Conservation (phyloP, 768 basidiomycete species). For the Rhizopogon vinicolor region DNA sequence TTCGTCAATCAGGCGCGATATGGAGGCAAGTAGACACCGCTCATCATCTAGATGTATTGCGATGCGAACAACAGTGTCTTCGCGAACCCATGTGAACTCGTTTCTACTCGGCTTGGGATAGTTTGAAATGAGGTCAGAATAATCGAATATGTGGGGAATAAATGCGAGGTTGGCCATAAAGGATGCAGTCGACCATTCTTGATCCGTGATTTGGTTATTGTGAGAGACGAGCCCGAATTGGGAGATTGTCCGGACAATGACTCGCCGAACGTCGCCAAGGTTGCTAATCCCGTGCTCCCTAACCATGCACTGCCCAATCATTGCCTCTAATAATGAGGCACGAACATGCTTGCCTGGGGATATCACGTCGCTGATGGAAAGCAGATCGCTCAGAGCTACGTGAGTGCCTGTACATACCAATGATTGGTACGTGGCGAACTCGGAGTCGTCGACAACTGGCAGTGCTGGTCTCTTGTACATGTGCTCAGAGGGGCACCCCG, state of each 20-base stretch:
- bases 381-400: neutral
- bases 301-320: neutral
- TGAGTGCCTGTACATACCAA: too few species aligned
- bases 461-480: too few species aligned
- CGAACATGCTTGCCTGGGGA: neutral
- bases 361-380: neutral
- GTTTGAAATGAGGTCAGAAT: too few species aligned
- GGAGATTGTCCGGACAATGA: neutral
- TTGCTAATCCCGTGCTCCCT: too few species aligned
- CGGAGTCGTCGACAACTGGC: too few species aligned
- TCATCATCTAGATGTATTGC: slow-evolving; percentile 20
- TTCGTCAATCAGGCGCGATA: neutral
- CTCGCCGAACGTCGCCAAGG: too few species aligned
- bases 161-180: neutral
- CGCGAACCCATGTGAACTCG: neutral
- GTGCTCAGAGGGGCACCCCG: too few species aligned
- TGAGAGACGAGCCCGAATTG: neutral
- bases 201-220: neutral
- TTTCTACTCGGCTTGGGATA: neutral
- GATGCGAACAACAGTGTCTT: slow-evolving; percentile 1
- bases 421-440: too few species aligned
- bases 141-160: neutral
- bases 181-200: neutral
- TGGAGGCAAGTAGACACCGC: neutral
- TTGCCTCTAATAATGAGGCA: neutral